Percentiles rank a stretch among this genome's conserved stretches.
Conservation (phyloP, 2,329 filamentous ascomycete species). For the Claviceps humidiphila region DNA sequence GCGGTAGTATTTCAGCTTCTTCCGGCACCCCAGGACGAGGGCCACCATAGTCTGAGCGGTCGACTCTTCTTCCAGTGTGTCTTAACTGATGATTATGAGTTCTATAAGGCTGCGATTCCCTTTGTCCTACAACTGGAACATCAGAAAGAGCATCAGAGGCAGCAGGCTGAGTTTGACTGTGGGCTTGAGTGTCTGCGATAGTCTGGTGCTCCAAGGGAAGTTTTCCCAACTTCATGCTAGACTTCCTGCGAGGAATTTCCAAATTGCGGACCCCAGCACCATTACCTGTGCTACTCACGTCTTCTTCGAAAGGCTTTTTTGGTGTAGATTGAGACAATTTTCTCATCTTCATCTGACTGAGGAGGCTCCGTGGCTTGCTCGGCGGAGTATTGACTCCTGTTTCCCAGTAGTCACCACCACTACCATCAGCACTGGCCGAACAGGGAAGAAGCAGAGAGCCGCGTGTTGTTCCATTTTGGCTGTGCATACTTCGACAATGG, state of each 20-base stretch:
- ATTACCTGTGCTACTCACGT: neutral
- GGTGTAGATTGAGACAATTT: neutral
- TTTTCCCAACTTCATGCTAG: conserved; percentile 6
- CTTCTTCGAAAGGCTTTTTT: conserved; percentile 1
- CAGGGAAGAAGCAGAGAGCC: conserved; percentile 2
- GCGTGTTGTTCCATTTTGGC: neutral
- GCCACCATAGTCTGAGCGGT: neutral
- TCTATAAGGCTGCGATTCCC: neutral
- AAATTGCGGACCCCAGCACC: neutral
- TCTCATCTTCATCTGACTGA: neutral
- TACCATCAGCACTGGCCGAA: conserved; percentile 5
- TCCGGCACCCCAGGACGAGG: conserved; percentile 6
- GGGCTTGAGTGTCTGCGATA: neutral
- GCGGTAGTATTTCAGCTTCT: conserved; percentile 11
- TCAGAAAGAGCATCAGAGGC: neutral
- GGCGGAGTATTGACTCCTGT: neutral
- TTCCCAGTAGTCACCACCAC: conserved; percentile 1
- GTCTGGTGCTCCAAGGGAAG: neutral
- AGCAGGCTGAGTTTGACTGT: no score
- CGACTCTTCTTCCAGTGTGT: neutral
- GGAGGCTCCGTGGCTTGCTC: neutral
- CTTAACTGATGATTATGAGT: neutral
- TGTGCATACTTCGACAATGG: conserved; percentile 2
- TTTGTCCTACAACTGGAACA: no score
- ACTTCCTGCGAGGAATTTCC: conserved; percentile 6